A percentile compares a stretch with the other conserved stretches of the same genome.
Evolutionary conservation across 75 land plant species (phyloP).

Genomic region (Pseudotsuga menziesii): DNA sequence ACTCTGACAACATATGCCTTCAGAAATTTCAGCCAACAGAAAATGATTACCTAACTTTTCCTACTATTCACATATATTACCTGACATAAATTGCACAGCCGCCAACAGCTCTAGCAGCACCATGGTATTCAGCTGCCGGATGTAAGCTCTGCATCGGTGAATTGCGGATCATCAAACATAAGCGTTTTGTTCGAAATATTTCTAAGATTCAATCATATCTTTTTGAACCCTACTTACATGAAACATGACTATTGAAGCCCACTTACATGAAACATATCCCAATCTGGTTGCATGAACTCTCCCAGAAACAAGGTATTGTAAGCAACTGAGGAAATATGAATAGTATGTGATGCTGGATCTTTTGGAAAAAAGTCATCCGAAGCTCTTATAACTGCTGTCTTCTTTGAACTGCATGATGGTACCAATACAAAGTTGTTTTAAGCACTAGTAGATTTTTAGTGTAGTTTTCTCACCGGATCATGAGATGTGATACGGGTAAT

Average conservation of each 20-base stretch:
- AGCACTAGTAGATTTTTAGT: too few relatives aligned
- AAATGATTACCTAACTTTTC: background rate
- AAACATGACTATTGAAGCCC: background rate
- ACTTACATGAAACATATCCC: conserved; percentile 87
- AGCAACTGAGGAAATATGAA: conserved; percentile 82
- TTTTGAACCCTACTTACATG: conserved; percentile 27
- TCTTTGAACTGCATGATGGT: conserved; percentile 48
- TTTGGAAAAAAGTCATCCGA: conserved; percentile 83
- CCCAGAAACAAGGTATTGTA: conserved; percentile 80
- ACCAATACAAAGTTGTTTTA: background rate
- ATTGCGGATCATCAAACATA: background rate
- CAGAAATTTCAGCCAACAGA: too few relatives aligned
- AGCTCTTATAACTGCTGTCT: conserved; percentile 54
- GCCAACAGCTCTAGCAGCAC: conserved; percentile 88
- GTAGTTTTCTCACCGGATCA: too few relatives aligned
- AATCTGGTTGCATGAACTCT: conserved; percentile 86
- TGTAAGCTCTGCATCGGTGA: conserved; percentile 57
- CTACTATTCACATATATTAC: conserved; percentile 9
- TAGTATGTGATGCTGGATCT: conserved; percentile 88
- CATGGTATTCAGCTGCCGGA: conserved; percentile 91
- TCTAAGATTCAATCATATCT: background rate
- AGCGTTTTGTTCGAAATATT: background rate
- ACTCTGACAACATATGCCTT: too few relatives aligned
- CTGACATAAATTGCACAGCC: conserved; percentile 91
- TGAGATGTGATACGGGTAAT: too few relatives aligned